phyloP scores from a whole-genome alignment of 805 yeast genomes.

The Debaryomyces tyrocola region DNA sequence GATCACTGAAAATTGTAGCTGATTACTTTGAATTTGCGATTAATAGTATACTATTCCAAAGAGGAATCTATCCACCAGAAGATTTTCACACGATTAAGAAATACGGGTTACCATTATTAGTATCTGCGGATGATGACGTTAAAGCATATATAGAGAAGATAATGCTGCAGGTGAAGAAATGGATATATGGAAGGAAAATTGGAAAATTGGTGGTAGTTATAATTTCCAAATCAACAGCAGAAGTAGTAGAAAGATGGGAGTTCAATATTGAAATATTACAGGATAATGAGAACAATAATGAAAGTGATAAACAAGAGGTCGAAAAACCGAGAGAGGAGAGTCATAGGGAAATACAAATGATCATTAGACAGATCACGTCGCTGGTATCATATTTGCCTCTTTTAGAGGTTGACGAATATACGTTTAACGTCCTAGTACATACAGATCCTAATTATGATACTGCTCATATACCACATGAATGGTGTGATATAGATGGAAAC shows the following conservation, averaged over 20 bases:
- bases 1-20: conserved; percentile 74
- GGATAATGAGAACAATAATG: conserved; percentile 10
- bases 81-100: conserved; percentile 77
- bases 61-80: conserved; percentile 87
- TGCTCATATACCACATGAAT: conserved; percentile 70
- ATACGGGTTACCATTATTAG: conserved; percentile 74
- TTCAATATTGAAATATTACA: conserved; percentile 57
- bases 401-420: conserved; percentile 55
- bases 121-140: conserved; percentile 75
- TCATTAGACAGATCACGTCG: conserved; percentile 85
- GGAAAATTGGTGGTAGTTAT: conserved; percentile 70
- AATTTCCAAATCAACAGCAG: conserved; percentile 64
- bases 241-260: conserved; percentile 83
- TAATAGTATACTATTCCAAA: conserved; percentile 78
- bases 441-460: conserved; percentile 56
- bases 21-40: conserved; percentile 85
- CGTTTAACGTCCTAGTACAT: conserved; percentile 83
- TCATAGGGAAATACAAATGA: conserved; percentile 77
- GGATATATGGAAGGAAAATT: conserved; percentile 73
- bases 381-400: conserved; percentile 84
- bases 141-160: conserved; percentile 65
- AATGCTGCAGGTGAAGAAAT: conserved; percentile 62
- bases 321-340: conserved; percentile 46
- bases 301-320: not conserved
- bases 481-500: conserved; percentile 73